Evolutionary conservation across 1,284 basidiomycete genomes (phyloP), one percentile per base, ranked within the genome.

Genomic region (Golubevia pallescens): DNA sequence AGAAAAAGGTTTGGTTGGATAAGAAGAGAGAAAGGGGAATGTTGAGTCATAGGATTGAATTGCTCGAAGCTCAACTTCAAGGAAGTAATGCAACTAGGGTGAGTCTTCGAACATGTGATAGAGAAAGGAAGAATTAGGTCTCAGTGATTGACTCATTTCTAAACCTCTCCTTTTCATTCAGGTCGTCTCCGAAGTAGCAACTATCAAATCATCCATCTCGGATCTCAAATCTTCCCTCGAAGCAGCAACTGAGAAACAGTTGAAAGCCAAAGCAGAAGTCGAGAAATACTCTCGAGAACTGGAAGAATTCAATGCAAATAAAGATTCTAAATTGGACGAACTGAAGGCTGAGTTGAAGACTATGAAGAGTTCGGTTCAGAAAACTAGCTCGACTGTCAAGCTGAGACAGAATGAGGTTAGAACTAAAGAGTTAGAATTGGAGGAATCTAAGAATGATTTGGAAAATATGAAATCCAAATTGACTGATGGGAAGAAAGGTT

Each of bases 321-420:
- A 85, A 61, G 81, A 82, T 63, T 74, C 70, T 57, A 85, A 85
- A 67, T 68, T 85, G 23, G 76, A 76, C 56, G 66, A 80, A 61
- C 74, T 85, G 61, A 75, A 78, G 57, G 69, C 67, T 28, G 71
- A 75, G 14, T 70, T 78, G 70, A 78, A 79, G 58, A 48, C 63
- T 57, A 74, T 71, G 54, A 80, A 80, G 61, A 77, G 75, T 21
- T 64, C 66, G 23, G 69, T 82, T 32, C 69, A 74, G 59, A 67
- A 74, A 64, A 72, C 69, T 20, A 67, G 70, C 53, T 62, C 66
- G 13, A 70, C 64, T 52, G 74, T 85, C 67, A 81, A 82, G 63
- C 63, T 70, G 20, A 71, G 69, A 24, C 80, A 81, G 53, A 75
- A 61, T 38, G 68, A 73, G 58, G 76, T 85, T 34, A 70, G 81